Evolutionary conservation across 208 protist genomes (phyloP).

Genomic region (Angomonas ambiguus): DNA sequence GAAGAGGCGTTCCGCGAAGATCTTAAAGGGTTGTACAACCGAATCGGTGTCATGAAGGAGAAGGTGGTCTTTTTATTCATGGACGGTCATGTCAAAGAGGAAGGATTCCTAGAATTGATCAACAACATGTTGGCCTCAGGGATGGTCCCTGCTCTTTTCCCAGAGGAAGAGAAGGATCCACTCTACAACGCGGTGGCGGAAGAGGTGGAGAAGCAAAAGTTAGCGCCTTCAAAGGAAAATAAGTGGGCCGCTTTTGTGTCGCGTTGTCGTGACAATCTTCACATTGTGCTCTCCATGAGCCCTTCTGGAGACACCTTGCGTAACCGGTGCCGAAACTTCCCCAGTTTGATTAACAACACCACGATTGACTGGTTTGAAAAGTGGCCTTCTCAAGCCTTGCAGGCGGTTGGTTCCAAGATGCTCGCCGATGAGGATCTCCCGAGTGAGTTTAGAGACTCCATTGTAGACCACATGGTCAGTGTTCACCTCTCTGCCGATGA

Average conservation of each 20-base stretch:
- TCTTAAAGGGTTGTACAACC: constrained; percentile 95
- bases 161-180: constrained; percentile 97
- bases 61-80: constrained; percentile 98
- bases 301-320: constrained; percentile 95
- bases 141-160: constrained; percentile 97
- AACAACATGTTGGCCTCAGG: constrained; percentile 99
- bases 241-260: constrained; percentile 97
- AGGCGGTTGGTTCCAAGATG: constrained; percentile 89
- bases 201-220: constrained; percentile 80
- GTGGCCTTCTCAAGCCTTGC: constrained; percentile 97
- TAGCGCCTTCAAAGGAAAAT: constrained; percentile 94
- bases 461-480: constrained; percentile 95
- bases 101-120: constrained; percentile 98
- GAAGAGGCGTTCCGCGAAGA: constrained; percentile 97
- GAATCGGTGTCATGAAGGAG: constrained; percentile 89
- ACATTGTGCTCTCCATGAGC: constrained; percentile 98
- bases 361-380: constrained; percentile 99
- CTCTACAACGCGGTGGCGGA: constrained; percentile 91
- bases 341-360: constrained; percentile 98
- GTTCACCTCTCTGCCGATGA: constrained; percentile 92
- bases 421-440: constrained; percentile 89
- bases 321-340: constrained; percentile 96
- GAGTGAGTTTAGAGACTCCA: constrained; percentile 68
- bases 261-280: constrained; percentile 97
- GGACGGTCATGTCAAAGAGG: constrained; percentile 97